These are phyloP conservation scores for Fusarium xylarioides DNA, from an alignment of 2,329 filamentous ascomycete genomes.

Conservation along the genomic window DNA sequence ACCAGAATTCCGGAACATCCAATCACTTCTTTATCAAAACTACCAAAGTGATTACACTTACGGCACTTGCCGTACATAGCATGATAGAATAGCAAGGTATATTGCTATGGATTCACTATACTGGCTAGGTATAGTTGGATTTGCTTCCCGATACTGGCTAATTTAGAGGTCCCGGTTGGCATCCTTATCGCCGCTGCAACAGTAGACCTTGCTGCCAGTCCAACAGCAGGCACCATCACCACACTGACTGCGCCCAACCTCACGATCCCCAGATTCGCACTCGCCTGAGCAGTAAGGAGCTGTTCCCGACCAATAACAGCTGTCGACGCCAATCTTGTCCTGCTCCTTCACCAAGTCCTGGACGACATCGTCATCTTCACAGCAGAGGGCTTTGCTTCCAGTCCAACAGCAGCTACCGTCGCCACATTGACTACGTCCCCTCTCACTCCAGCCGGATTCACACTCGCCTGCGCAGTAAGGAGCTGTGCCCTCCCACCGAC, in stretches of 20 bases:
- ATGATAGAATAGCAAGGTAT: rapidly evolving
- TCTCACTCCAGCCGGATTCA: rapidly evolving
- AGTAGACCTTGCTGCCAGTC: neutral
- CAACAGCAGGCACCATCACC: neutral
- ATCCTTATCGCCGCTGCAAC: neutral
- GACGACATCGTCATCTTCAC: neutral
- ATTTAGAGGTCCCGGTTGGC: neutral
- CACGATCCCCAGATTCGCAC: no score
- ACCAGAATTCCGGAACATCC: neutral
- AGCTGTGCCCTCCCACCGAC: neutral
- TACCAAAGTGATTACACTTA: neutral
- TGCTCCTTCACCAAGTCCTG: neutral
- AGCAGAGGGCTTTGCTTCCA: neutral
- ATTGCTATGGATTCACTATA: no score
- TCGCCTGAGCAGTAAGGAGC: neutral
- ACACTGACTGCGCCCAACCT: neutral
- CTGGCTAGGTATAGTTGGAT: no score
- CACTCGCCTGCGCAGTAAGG: neutral
- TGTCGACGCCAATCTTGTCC: neutral
- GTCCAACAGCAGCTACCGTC: neutral
- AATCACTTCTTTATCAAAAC: neutral
- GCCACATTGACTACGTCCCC: neutral
- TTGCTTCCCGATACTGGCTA: rapidly evolving
- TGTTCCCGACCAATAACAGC: neutral
- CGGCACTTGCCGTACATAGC: neutral